A percentile compares a stretch with the other conserved stretches of the same genome.
Evolutionary conservation across 2,329 filamentous ascomycete species (phyloP).

Genomic region (Hypoxylon sp.): DNA sequence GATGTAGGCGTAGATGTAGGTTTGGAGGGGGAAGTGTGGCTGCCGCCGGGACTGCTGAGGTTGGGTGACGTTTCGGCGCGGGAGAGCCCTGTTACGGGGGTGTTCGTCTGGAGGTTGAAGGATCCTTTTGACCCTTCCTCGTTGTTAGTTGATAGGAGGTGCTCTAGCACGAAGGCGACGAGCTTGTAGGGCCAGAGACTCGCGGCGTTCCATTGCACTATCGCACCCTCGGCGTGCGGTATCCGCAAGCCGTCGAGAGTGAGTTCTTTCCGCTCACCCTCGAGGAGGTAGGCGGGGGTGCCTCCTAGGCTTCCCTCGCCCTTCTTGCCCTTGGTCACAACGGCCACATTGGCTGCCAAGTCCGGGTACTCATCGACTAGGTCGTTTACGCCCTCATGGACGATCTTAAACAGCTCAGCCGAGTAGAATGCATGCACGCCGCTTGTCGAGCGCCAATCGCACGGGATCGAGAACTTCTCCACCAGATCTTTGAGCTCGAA

Average conservation of each 20-base stretch:
- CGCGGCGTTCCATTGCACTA: conserved; percentile 75
- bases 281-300: conserved; percentile 43
- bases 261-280: conserved; percentile 49
- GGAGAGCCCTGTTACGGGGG: conserved; percentile 70
- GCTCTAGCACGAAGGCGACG: conserved; percentile 78
- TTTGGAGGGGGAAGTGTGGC: conserved; percentile 6
- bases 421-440: conserved; percentile 77
- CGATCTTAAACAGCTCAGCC: conserved; percentile 67
- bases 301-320: conserved; percentile 28
- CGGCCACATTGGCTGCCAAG: conserved; percentile 64
- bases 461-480: conserved; percentile 70
- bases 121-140: conserved; percentile 48
- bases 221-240: conserved; percentile 71
- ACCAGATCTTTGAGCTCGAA: conserved; percentile 71
- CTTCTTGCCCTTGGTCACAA: conserved; percentile 57
- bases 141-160: conserved; percentile 59
- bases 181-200: conserved; percentile 89
- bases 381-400: conserved; percentile 64
- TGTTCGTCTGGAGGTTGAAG: conserved; percentile 83
- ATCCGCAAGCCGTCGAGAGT: conserved; percentile 68
- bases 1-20: conserved; percentile 27
- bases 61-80: conserved; percentile 45
- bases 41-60: conserved; percentile 35
- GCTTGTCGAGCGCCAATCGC: conserved; percentile 76
- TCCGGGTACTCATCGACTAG: conserved; percentile 69